These are phyloP conservation scores for Umbilicus rupestris DNA, from an alignment of 164 flowering plant species.

Conservation along the genomic window DNA sequence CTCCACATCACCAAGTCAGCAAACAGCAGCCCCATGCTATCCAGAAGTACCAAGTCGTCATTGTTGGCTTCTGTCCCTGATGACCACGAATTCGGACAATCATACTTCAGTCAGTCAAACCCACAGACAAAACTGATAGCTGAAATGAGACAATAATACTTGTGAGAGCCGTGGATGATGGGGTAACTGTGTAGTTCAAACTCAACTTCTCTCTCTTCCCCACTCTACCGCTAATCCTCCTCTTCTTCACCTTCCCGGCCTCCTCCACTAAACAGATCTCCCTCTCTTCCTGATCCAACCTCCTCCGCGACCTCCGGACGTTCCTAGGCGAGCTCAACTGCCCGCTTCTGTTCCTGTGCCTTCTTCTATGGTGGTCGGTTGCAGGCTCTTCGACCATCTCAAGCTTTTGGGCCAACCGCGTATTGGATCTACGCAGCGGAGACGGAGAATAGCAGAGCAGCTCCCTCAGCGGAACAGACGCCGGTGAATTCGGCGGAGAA, in stretches of 20 bases:
- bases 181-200: conserved; percentile 24
- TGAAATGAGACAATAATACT: conserved; percentile 19
- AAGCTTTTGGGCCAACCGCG: conserved; percentile 35
- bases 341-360: conserved; percentile 38
- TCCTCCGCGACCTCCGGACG: conserved; percentile 35
- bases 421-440: conserved; percentile 37
- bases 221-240: conserved; percentile 27
- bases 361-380: conserved; percentile 14
- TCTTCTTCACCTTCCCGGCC: conserved; percentile 36
- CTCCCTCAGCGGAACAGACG: conserved; percentile 32
- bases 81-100: conserved; percentile 7
- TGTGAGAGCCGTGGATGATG: no score
- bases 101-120: conserved; percentile 9
- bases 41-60: conserved; percentile 27
- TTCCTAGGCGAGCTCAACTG: conserved; percentile 52
- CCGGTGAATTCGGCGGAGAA: conserved; percentile 17
- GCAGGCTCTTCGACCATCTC: background rate
- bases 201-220: conserved; percentile 49
- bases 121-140: background rate
- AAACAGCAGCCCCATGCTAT: conserved; percentile 35
- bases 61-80: conserved; percentile 19
- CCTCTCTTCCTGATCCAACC: conserved; percentile 52
- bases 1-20: conserved; percentile 80
- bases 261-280: conserved; percentile 50
- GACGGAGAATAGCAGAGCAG: conserved; percentile 64